These are phyloP conservation scores for Adansonia rubrostipa DNA, from an alignment of 441 rosid genomes.

Conservation along the genomic window DNA sequence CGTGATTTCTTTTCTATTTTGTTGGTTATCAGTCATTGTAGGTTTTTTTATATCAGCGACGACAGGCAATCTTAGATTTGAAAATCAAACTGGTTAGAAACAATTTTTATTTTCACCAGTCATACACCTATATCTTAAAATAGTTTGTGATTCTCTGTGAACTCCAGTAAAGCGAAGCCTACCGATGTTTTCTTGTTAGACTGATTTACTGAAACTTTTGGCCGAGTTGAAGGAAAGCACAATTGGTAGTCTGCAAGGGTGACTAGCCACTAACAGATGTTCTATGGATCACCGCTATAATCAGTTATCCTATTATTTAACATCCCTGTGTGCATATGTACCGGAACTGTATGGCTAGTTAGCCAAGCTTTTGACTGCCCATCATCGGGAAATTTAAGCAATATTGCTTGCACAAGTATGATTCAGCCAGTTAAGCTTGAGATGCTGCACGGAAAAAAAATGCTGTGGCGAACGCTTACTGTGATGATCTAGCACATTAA, in stretches of 20 bases:
- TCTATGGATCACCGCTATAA: not conserved
- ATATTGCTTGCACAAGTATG: not conserved
- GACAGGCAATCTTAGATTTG: constrained; percentile 50
- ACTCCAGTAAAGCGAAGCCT: constrained; percentile 22
- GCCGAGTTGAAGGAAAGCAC: constrained; percentile 4
- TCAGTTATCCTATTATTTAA: not conserved
- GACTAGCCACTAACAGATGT: not conserved
- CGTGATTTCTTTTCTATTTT: constrained; percentile 8
- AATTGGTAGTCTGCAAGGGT: constrained; percentile 14
- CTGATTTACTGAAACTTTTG: constrained; percentile 2
- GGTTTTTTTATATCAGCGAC: constrained; percentile 65
- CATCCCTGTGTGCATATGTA: too few species aligned
- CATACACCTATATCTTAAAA: not conserved
- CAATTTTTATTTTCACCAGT: not conserved
- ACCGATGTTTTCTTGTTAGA: not conserved
- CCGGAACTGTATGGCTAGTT: not conserved
- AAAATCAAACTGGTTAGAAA: constrained; percentile 51
- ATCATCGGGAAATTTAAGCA: not conserved
- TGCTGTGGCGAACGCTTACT: not conserved
- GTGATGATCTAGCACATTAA: not conserved
- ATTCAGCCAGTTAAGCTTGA: not conserved
- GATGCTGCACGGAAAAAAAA: not conserved
- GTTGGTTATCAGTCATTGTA: constrained; percentile 61
- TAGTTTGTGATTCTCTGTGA: not conserved
- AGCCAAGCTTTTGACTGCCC: constrained; percentile 6